Base-by-base conservation (phyloP, 2,329 filamentous ascomycete genomes). In the Davidsoniella neocaledoniae region DNA sequence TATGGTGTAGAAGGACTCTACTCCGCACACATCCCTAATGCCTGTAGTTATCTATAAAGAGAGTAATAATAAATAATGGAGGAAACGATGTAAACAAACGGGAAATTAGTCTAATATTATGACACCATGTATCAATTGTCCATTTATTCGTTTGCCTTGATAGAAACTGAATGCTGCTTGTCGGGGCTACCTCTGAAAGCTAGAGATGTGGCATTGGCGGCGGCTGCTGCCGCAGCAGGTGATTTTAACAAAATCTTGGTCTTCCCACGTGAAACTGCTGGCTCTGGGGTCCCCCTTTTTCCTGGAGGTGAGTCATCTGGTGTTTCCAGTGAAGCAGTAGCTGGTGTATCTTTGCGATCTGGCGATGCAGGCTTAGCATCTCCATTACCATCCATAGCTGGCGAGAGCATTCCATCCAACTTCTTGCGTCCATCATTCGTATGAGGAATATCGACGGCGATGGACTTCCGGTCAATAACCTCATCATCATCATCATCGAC, bases 101-200 rank as follows among this genome's bases (percentile, higher is more conserved):
- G 17, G 33, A 5, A 19, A n/a, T 16, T 36, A 42, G 8, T 26
- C 12, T 29, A 7, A 48, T 36, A 36, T 23, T 29, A 25, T 43
- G n/a, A 33, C 41, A 21, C n/a, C 2, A 5, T 33, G 2, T 16
- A 26, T 8, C 17, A 38, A 23, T 14, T 33, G 21, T 26, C 19
- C 21, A 48, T 42, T 19, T 29, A 41, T 17, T 48, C 38, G 17
- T 41, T 43, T 10, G 38, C 25, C 23, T 23, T 55, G 21, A 53
- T 57, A 7, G 60, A 57, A 33, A 64, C 56, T 43, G 59, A 58
- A 48, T 66, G 64, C 46, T 65, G 58, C 64, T 79, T 79, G 58
- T 79, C 77, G 21, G 76, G 76, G 57, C 76, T 79, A 55, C 73
- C 72, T 58, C 76, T 72, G 64, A 76, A 75, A 57, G 76, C 74